phyloP scores from a whole-genome alignment of 768 basidiomycete species.

The Boletus reticulatus region DNA sequence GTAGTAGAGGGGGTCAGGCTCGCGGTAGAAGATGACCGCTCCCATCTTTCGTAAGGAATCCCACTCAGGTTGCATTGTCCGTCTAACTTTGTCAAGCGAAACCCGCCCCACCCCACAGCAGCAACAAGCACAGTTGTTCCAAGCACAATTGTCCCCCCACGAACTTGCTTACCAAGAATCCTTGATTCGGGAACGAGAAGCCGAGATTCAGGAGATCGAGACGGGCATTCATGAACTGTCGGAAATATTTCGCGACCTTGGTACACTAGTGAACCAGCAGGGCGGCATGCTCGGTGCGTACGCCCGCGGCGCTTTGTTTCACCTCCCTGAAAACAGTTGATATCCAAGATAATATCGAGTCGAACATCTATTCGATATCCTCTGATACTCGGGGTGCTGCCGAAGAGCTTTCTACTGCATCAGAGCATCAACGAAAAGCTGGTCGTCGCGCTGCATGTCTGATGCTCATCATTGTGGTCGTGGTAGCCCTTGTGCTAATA shows the following conservation, averaged over 20 bases:
- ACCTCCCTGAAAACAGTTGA: not conserved
- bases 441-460: constrained; percentile 88
- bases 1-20: constrained; percentile 86
- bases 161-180: constrained; percentile 97
- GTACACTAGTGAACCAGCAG: constrained; percentile 92
- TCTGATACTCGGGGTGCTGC: constrained; percentile 80
- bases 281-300: constrained; percentile 88
- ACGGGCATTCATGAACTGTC: constrained; percentile 93
- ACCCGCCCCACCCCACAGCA: constrained; percentile 50
- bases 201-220: constrained; percentile 95
- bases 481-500: constrained; percentile 83
- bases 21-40: constrained; percentile 73
- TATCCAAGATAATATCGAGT: constrained; percentile 85
- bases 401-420: constrained; percentile 84
- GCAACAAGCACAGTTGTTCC: constrained; percentile 67
- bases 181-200: constrained; percentile 76
- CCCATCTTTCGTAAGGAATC: constrained; percentile 26
- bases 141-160: constrained; percentile 77
- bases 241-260: constrained; percentile 95
- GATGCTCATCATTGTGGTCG: constrained; percentile 82
- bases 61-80: not conserved
- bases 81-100: constrained; percentile 25
- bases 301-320: not conserved
- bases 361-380: constrained; percentile 85
- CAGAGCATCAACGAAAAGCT: constrained; percentile 92